phyloP scores from a whole-genome alignment of 805 yeast species.

The Priceomyces medius region DNA sequence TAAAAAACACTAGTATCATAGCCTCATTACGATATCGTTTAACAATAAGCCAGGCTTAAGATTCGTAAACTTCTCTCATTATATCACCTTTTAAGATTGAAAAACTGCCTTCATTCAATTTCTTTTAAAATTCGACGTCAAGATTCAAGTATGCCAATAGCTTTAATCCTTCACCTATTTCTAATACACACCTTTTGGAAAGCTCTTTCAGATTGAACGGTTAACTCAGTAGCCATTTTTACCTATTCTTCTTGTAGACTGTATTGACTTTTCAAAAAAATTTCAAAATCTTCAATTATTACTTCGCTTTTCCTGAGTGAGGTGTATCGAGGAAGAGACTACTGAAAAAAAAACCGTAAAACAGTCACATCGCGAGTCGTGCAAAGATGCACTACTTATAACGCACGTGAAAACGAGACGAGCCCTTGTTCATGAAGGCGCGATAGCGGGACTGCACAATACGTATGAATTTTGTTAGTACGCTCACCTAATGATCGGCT shows the following conservation, averaged over 20 bases:
- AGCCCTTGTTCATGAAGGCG: too few relatives aligned
- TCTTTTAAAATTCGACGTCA: neutral
- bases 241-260: conserved; percentile 8
- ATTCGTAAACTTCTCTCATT: too few relatives aligned
- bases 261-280: conserved; percentile 4
- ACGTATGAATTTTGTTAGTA: too few relatives aligned
- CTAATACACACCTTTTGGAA: conserved; percentile 94
- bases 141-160: neutral
- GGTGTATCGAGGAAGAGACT: conserved; percentile 2
- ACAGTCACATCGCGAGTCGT: conserved; percentile 4
- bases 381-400: too few relatives aligned
- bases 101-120: too few relatives aligned
- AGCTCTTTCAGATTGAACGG: conserved; percentile 99
- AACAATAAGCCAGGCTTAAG: too few relatives aligned
- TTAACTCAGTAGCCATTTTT: conserved; percentile 98
- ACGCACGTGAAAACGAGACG: neutral
- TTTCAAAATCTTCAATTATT: neutral
- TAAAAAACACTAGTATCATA: too few relatives aligned
- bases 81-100: too few relatives aligned
- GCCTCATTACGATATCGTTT: too few relatives aligned
- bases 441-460: too few relatives aligned
- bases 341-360: conserved; percentile 2
- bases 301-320: neutral
- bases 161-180: neutral
- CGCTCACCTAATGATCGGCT: too few relatives aligned